A percentile compares a stretch with the other conserved stretches of the same genome.
phyloP scores from a whole-genome alignment of 1,284 basidiomycete genomes.

The Neonothopanus nambi region DNA sequence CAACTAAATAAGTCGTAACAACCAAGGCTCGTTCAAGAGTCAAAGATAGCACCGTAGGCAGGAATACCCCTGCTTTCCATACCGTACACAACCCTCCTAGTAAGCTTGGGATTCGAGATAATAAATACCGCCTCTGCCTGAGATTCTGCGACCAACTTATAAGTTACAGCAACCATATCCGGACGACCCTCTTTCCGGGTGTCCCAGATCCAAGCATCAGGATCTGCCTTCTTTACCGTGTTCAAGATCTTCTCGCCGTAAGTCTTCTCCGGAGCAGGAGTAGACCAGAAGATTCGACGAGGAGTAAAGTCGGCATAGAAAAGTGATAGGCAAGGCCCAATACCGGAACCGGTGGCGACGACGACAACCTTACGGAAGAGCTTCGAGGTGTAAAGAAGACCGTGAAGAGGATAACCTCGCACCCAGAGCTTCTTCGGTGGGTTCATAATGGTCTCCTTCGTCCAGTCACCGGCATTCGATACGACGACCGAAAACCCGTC shows the following conservation, averaged over 20 bases:
- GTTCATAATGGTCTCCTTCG: slow-evolving; percentile 30
- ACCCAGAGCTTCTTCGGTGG: slow-evolving; percentile 38
- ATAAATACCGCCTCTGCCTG: slow-evolving; percentile 39
- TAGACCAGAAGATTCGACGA: slow-evolving; percentile 38
- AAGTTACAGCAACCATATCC: slow-evolving; percentile 36
- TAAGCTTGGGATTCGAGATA: slow-evolving; percentile 38
- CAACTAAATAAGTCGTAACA: too few relatives aligned
- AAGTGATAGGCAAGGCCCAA: slow-evolving; percentile 36
- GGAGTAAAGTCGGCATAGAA: slow-evolving; percentile 34
- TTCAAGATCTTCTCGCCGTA: slow-evolving; percentile 35
- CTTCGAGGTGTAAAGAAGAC: slow-evolving; percentile 34
- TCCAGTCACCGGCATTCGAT: slow-evolving; percentile 41
- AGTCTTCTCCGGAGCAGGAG: slow-evolving; percentile 34
- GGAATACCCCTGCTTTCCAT: slow-evolving; percentile 39
- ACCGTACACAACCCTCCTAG: slow-evolving; percentile 36
- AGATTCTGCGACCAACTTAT: slow-evolving; percentile 32
- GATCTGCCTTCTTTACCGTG: slow-evolving; percentile 34
- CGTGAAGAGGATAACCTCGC: slow-evolving; percentile 37
- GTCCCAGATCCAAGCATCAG: slow-evolving; percentile 35
- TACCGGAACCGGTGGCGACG: slow-evolving; percentile 37
- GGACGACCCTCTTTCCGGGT: slow-evolving; percentile 36
- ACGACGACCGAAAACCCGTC: slow-evolving; percentile 28
- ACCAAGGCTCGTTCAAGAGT: slow-evolving; percentile 29
- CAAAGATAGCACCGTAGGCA: slow-evolving; percentile 42
- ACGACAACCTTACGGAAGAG: slow-evolving; percentile 38